Conservation (phyloP, 768 basidiomycete species). For the Suillus subluteus region DNA sequence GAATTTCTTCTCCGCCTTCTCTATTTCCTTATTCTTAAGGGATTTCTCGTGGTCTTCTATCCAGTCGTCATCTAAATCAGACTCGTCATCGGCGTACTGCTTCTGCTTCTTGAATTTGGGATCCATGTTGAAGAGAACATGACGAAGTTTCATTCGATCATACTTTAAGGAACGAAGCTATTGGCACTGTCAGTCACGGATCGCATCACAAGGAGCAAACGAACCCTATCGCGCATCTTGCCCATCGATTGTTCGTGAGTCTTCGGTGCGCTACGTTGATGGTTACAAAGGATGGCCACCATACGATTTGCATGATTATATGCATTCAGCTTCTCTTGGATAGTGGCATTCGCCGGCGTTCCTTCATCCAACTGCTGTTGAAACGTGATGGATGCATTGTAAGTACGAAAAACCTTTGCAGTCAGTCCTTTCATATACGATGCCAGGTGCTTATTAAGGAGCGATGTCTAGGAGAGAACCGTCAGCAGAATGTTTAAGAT, state of each 20-base stretch:
- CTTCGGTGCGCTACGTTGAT: slow-evolving; percentile 94
- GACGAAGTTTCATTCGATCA: slow-evolving; percentile 95
- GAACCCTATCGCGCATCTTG: slow-evolving; percentile 89
- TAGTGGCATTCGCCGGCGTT: slow-evolving; percentile 65
- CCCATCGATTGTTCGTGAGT: slow-evolving; percentile 93
- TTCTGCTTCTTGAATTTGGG: slow-evolving; percentile 81
- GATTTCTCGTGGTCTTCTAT: slow-evolving; percentile 79
- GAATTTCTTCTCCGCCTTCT: slow-evolving; percentile 92
- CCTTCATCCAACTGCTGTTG: slow-evolving; percentile 85
- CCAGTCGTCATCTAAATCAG: slow-evolving; percentile 94
- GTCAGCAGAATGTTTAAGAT: background rate
- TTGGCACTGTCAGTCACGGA: slow-evolving; percentile 5
- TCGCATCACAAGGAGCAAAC: slow-evolving; percentile 23
- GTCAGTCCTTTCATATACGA: slow-evolving; percentile 97
- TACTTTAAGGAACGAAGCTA: slow-evolving; percentile 92
- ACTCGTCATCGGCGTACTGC: slow-evolving; percentile 80
- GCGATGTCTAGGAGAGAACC: slow-evolving; percentile 58
- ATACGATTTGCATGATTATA: slow-evolving; percentile 97
- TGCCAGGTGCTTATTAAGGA: slow-evolving; percentile 89
- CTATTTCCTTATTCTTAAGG: slow-evolving; percentile 78
- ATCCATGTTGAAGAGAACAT: slow-evolving; percentile 80
- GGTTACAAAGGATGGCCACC: slow-evolving; percentile 98
- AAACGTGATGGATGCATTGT: slow-evolving; percentile 97
- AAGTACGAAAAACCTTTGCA: slow-evolving; percentile 99
- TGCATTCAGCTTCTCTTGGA: slow-evolving; percentile 96